Evolutionary conservation across 345 rosid genomes (phyloP).

Genomic region (Odontarrhena argentea): DNA sequence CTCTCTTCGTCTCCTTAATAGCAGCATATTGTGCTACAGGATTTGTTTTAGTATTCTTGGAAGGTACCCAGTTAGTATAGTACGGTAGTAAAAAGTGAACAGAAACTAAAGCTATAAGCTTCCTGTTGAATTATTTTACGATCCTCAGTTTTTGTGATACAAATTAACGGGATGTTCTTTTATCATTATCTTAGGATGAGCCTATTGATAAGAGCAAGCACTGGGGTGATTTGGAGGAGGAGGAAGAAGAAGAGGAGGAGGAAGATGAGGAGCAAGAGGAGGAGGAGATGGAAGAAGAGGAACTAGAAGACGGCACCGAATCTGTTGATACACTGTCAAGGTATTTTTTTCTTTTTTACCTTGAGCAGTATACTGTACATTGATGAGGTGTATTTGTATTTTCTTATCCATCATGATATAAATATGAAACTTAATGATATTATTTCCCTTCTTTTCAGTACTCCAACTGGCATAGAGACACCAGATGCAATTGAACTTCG

Average conservation of each 20-base stretch:
- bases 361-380: not conserved
- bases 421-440: conserved; percentile 1
- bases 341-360: conserved; percentile 43
- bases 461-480: conserved; percentile 99
- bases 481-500: conserved; percentile 99
- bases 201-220: conserved; percentile 97
- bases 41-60: not conserved
- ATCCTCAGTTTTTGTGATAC: not conserved
- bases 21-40: not conserved
- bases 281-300: conserved; percentile 88
- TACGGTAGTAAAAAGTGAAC: not conserved
- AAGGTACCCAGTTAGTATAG: conserved; percentile 15
- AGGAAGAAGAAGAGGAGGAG: conserved; percentile 59
- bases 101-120: not conserved
- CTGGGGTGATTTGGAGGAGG: conserved; percentile 99
- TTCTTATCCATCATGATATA: conserved; percentile 5
- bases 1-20: not conserved
- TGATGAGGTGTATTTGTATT: conserved; percentile 19
- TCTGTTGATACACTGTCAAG: conserved; percentile 97
- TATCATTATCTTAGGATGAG: conserved; percentile 67
- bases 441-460: conserved; percentile 49
- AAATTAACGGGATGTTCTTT: not conserved
- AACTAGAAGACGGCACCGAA: conserved; percentile 82
- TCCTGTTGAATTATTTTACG: not conserved
- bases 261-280: conserved; percentile 84